Conservation (phyloP, 257 asterid genomes). For the Eustoma russellianum region DNA sequence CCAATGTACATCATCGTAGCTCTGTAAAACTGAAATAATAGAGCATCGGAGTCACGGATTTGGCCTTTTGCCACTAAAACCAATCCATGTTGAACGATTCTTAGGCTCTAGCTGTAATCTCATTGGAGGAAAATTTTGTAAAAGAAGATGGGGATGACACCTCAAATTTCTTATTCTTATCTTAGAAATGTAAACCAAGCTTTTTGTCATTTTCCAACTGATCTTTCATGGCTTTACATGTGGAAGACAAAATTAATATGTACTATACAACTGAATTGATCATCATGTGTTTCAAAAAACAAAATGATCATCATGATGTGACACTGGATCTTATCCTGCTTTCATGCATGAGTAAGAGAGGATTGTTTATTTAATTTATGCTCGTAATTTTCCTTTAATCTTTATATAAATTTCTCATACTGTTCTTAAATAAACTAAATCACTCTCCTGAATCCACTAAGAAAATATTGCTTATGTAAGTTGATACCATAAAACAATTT, state of each 20-base stretch:
- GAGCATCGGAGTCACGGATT: too few relatives aligned
- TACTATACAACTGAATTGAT: background rate
- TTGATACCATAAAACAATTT: too few relatives aligned
- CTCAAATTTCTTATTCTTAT: slow-evolving; percentile 1
- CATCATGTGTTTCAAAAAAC: too few relatives aligned
- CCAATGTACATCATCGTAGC: too few relatives aligned
- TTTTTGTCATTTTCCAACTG: background rate
- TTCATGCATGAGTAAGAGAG: slow-evolving; percentile 29
- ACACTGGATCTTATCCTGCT: slow-evolving; percentile 12
- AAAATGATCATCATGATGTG: background rate
- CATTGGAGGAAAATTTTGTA: background rate
- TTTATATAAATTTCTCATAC: background rate
- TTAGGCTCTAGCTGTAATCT: too few relatives aligned
- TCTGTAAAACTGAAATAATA: too few relatives aligned
- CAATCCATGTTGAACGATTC: too few relatives aligned
- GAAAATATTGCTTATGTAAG: too few relatives aligned
- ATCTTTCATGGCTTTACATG: slow-evolving; percentile 1
- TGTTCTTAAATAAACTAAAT: too few relatives aligned
- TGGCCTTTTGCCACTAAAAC: too few relatives aligned
- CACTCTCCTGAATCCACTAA: too few relatives aligned
- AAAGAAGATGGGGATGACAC: slow-evolving; percentile 15
- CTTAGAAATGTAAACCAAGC: background rate
- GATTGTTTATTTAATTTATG: background rate
- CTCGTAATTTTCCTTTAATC: background rate
- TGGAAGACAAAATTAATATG: too few relatives aligned